These are phyloP conservation scores for Pseudogymnoascus sp. DNA, from an alignment of 2,329 filamentous ascomycete species.

Conservation along the genomic window DNA sequence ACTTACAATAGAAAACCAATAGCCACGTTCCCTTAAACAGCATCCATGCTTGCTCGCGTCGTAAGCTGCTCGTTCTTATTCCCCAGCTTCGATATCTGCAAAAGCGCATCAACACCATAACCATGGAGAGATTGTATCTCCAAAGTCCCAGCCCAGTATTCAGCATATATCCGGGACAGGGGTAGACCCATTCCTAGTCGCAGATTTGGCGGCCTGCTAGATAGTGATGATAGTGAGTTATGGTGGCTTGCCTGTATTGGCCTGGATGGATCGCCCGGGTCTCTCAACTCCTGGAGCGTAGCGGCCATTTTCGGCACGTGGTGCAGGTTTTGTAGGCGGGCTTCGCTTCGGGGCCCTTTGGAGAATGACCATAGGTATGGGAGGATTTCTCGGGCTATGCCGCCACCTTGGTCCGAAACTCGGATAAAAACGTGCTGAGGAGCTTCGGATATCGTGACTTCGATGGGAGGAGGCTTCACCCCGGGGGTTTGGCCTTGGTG, in stretches of 20 bases:
- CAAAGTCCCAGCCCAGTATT: slow-evolving; percentile 93
- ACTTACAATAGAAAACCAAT: not conserved
- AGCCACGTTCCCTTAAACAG: slow-evolving; percentile 35
- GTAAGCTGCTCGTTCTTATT: slow-evolving; percentile 96
- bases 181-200: slow-evolving; percentile 88
- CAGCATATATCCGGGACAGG: slow-evolving; percentile 87
- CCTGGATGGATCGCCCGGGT: slow-evolving; percentile 24
- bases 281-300: slow-evolving; percentile 76
- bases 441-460: slow-evolving; percentile 90
- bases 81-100: slow-evolving; percentile 91
- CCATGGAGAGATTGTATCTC: slow-evolving; percentile 90
- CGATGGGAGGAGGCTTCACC: slow-evolving; percentile 66
- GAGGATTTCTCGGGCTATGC: slow-evolving; percentile 74
- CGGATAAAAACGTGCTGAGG: slow-evolving; percentile 92
- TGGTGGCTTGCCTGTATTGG: slow-evolving; percentile 19
- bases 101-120: slow-evolving; percentile 89
- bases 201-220: slow-evolving; percentile 75
- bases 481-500: slow-evolving; percentile 42
- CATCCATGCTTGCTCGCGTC: slow-evolving; percentile 68
- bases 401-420: slow-evolving; percentile 90
- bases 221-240: slow-evolving; percentile 66
- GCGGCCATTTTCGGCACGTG: slow-evolving; percentile 87
- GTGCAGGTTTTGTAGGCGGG: slow-evolving; percentile 73
- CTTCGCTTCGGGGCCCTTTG: slow-evolving; percentile 74
- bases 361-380: slow-evolving; percentile 95